Evolutionary conservation across 2,329 filamentous ascomycete genomes (phyloP), one percentile per base, ranked within the genome.

Genomic region (Geosmithia morbida): DNA sequence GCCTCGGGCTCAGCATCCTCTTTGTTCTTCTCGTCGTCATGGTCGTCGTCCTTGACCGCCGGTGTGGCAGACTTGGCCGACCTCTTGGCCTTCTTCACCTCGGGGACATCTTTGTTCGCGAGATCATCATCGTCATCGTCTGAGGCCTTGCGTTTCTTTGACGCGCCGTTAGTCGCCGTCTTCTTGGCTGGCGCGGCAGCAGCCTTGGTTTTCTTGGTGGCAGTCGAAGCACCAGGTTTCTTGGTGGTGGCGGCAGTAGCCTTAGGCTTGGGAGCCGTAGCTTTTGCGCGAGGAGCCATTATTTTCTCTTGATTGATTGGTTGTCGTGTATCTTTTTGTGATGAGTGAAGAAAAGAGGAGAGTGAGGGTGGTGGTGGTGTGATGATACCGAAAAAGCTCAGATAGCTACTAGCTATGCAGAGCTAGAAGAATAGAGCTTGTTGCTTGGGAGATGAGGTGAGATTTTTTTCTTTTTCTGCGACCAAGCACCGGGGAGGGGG

Each of bases 21-120:
- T 8, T 26, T 8, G 4, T 26, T 8, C 22, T 26, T 8, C 22
- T 26, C 8, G 4, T 26, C 22, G 4, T 26, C 22, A 4, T 26
- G 4, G 4, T 26, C 8, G 22, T 26, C 22, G 8, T 26, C 22
- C 41, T 42, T 18, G 14, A 42, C 41, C 6, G 41, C 41, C 10
- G 43, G 43, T 19, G 22, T 44, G 43, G 43, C 18, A 33, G 81
- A 84, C 42, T 87, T 63, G 14, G 79, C 80, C 53, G 82, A 66
- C 46, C 72, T 50, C 62, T 74, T 73, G 46, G 66, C 58, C 59
- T 54, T 77, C 75, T 49, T 81, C 80, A 59, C 81, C 79, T 41
- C 40, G 45, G 44, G 43, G n/a, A 41, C 50, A 51, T 47, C 52
- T 3, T 37, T 11, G 11, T 26, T 26, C 22, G 45, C 52, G 22